Evolutionary conservation across 179 eudicot genomes (phyloP).

Genomic region (Drosera spatulata): DNA sequence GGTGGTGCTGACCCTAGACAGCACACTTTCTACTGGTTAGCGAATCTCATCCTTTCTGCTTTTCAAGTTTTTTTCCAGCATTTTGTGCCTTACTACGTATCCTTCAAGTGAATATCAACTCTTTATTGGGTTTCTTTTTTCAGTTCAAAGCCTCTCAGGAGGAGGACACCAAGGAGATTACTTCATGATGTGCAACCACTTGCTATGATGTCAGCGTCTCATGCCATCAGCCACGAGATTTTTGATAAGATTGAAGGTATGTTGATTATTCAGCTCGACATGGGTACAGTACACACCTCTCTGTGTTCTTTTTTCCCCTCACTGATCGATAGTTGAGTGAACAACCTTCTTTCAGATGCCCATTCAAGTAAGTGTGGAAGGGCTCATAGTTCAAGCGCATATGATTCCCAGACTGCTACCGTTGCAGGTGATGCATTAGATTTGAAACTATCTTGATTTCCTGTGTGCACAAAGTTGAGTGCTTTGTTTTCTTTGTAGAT

Average conservation of each 20-base stretch:
- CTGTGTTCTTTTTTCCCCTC: too few relatives aligned
- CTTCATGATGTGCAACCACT: conserved; percentile 46
- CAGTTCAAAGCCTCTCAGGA: conserved; percentile 55
- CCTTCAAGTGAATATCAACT: neutral
- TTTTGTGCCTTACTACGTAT: neutral
- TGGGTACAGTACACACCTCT: too few relatives aligned
- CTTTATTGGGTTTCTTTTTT: conserved; percentile 3
- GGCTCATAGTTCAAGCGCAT: conserved; percentile 40
- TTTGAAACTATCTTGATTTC: neutral
- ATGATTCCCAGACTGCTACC: conserved; percentile 22
- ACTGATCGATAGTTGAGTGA: neutral
- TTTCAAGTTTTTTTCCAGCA: neutral
- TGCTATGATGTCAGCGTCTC: conserved; percentile 42
- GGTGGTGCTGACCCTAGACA: conserved; percentile 71
- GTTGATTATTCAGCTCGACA: neutral
- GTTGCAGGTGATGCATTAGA: conserved; percentile 8
- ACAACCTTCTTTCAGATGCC: conserved; percentile 18
- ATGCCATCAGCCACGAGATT: conserved; percentile 37
- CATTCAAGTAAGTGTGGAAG: conserved; percentile 32
- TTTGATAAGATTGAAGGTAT: conserved; percentile 63
- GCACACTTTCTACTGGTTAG: conserved; percentile 71
- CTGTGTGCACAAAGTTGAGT: neutral
- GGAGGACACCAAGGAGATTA: conserved; percentile 37
- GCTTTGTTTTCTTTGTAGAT: conserved; percentile 28
- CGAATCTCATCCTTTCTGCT: conserved; percentile 1